Base-by-base conservation (phyloP, 1,284 basidiomycete species). In the Ustilago tritici region DNA sequence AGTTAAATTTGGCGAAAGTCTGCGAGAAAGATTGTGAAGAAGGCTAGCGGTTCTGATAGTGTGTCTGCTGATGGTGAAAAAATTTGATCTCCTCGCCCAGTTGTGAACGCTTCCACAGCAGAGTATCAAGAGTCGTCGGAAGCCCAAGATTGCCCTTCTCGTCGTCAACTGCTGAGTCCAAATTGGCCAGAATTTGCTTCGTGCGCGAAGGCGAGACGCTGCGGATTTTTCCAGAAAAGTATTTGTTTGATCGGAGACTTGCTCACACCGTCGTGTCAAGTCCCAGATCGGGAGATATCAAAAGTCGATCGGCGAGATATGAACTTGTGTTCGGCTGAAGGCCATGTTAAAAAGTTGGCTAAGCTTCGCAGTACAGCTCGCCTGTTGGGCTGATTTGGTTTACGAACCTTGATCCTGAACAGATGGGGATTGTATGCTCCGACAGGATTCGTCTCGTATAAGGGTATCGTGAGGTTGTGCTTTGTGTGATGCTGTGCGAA, bases 401-500 rank as follows among this genome's bases (percentile, higher is more conserved):
- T 28, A 3, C 23, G 23, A 28, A 28, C 23, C 23, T 28, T 28
- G 23, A 28, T 12, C 14, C 17, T 12, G 11, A 41, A 41, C 7
- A 17, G 15, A 12, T 17, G 40, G 17, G 17, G 12, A 41, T 11
- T 12, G 40, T 17, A 41, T 41, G 40, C 15, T 41, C 17, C 43
- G 43, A 23, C 43, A 11, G 19, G 43, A 4, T 19, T 15, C 9
- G 43, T 19, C 7, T 46, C 43, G n/a, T 19, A 17, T 7, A 11
- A 19, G 56, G 61, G 67, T 61, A 63, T 66, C 56, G 58, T 43
- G 55, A 15, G 23, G n/a, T n/a, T 17, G 46, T 56, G 56, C 34
- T 28, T 28, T 49, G 41, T 15, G n/a, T 15, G 50, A 31, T 38
- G 53, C 10, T 57, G 38, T 38, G 19, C 8, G 28, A 38, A 41